A percentile compares a stretch with the other conserved stretches of the same genome.
phyloP scores from a whole-genome alignment of 306 rosid genomes.

The Alnus glutinosa region DNA sequence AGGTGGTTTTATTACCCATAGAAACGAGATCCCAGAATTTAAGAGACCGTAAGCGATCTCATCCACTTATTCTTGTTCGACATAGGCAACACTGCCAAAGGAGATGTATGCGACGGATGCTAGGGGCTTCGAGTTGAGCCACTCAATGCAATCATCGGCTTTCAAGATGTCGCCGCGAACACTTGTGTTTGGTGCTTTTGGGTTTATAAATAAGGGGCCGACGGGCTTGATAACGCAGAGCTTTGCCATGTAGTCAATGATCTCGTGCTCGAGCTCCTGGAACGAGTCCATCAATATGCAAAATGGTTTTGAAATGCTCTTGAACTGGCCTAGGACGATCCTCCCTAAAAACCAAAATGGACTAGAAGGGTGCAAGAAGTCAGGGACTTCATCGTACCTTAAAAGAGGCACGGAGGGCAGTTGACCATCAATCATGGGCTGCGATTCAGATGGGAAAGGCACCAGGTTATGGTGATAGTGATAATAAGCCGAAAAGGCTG shows the following conservation, averaged over 20 bases:
- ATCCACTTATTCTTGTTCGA: constrained; percentile 50
- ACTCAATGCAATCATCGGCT: constrained; percentile 50
- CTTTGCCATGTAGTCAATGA: constrained; percentile 31
- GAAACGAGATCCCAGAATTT: constrained; percentile 43
- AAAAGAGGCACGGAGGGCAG: constrained; percentile 39
- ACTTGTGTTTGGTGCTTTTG: not conserved
- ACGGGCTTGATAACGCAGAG: constrained; percentile 27
- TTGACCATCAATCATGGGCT: constrained; percentile 46
- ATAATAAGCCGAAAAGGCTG: constrained; percentile 48
- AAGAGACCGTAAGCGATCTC: constrained; percentile 63
- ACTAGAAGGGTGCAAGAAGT: constrained; percentile 48
- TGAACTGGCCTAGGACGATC: constrained; percentile 43
- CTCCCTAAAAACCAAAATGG: constrained; percentile 24
- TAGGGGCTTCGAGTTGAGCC: constrained; percentile 47
- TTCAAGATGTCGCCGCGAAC: constrained; percentile 49
- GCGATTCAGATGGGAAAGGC: constrained; percentile 46
- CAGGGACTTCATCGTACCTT: constrained; percentile 56
- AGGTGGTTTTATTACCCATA: constrained; percentile 68
- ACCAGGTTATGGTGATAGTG: constrained; percentile 42
- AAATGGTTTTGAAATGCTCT: constrained; percentile 37
- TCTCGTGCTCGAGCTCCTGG: constrained; percentile 53
- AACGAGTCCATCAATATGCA: constrained; percentile 56
- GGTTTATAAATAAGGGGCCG: constrained; percentile 63
- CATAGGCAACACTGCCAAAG: constrained; percentile 61
- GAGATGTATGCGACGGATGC: constrained; percentile 65